phyloP scores from a whole-genome alignment of 176 grass and related monocot species.

The Secale cereale region DNA sequence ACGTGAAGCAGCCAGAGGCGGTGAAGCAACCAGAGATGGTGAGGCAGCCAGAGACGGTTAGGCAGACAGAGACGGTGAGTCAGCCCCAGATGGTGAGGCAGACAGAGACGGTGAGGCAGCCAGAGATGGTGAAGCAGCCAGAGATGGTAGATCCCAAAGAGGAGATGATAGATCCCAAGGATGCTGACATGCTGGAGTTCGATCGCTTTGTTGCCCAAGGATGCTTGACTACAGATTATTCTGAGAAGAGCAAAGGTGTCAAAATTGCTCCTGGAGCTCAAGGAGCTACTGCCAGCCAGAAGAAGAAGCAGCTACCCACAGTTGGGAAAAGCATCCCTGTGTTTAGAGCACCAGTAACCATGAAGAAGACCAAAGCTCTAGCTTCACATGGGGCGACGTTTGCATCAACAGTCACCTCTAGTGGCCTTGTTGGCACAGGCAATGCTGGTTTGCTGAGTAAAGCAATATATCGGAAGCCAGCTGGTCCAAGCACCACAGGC shows the following conservation, averaged over 20 bases:
- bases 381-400: neutral
- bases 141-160: slow-evolving; percentile 31
- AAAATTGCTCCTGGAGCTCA: slow-evolving; percentile 18
- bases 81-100: neutral
- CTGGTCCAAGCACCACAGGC: neutral
- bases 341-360: neutral
- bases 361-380: slow-evolving; percentile 25
- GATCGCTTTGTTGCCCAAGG: slow-evolving; percentile 49
- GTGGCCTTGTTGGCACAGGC: slow-evolving; percentile 10
- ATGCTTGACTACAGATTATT: slow-evolving; percentile 4
- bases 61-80: slow-evolving; percentile 2
- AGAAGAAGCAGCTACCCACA: neutral
- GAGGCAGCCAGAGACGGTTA: neutral
- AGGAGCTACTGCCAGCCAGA: neutral
- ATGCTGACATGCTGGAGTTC: slow-evolving; percentile 55
- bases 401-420: neutral
- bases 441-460: slow-evolving; percentile 22
- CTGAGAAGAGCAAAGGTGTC: slow-evolving; percentile 18
- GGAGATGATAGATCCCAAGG: slow-evolving; percentile 29
- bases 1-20: slow-evolving; percentile 28
- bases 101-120: neutral
- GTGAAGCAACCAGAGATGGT: neutral
- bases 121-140: neutral
- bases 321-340: slow-evolving; percentile 7
- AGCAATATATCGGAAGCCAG: slow-evolving; percentile 14